phyloP scores from a whole-genome alignment of 495 filamentous ascomycete genomes.

The Parmelia sp. region DNA sequence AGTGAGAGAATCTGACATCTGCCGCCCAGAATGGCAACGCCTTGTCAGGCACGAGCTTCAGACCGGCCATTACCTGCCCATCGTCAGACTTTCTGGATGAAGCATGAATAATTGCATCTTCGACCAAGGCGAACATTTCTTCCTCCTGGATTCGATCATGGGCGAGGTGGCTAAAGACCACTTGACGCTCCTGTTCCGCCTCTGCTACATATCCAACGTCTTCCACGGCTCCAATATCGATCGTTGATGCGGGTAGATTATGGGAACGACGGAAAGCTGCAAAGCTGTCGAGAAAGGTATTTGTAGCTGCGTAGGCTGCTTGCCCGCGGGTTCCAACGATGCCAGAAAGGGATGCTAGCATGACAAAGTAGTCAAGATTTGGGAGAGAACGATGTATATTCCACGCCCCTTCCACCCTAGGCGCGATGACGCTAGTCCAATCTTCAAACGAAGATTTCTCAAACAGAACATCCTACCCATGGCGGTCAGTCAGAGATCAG shows the following conservation, averaged over 20 bases:
- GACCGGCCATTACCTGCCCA: neutral
- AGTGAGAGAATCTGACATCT: no score
- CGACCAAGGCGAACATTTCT: no score
- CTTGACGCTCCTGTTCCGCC: neutral
- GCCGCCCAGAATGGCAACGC: neutral
- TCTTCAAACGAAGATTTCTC: no score
- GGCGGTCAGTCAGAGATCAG: no score
- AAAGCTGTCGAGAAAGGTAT: no score
- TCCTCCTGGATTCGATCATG: conserved; percentile 3
- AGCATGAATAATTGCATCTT: no score
- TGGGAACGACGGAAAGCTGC: neutral
- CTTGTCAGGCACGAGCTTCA: neutral
- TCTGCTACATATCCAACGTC: conserved; percentile 26
- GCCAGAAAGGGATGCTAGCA: conserved; percentile 40
- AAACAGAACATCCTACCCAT: no score
- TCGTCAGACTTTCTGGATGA: no score
- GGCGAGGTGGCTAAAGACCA: neutral
- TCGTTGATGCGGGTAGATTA: conserved; percentile 22
- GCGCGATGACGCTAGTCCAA: conserved; percentile 17
- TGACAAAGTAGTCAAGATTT: conserved; percentile 45
- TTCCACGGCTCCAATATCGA: conserved; percentile 29
- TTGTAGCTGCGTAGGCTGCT: conserved; percentile 38
- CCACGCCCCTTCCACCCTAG: conserved; percentile 39
- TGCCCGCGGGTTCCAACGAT: conserved; percentile 39
- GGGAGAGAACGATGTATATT: conserved; percentile 34